Evolutionary conservation across 2,329 filamentous ascomycete genomes (phyloP), one percentile per base, ranked within the genome.

Genomic region (Beauveria rudraprayagi): DNA sequence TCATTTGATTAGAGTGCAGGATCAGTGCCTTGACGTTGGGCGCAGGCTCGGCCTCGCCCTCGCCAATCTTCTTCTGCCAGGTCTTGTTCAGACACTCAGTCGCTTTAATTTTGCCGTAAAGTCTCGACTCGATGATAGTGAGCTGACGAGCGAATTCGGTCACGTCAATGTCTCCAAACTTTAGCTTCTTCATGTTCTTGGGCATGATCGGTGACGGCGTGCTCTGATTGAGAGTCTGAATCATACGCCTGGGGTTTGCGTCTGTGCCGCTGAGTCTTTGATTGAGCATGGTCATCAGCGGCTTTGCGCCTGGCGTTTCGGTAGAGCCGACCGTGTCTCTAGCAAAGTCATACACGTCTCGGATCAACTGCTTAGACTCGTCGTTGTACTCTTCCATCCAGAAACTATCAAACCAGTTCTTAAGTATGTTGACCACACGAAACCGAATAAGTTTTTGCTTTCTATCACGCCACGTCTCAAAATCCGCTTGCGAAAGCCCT

Each of bases 101-200:
- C 0, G 93, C 90, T 73, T 93, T 93, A 73, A 99, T 96, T 77
- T 96, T 97, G 67, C 89, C 91, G 70, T 97, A 99, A 1, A 97
- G 81, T 64, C 89, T 89, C 2, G 92, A 96, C 74, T 99, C 94
- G 65, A 97, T 96, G 66, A 99, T 94, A 0, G 94, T 99, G 64
- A 99, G 81, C 74, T 99, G 94, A 53, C 94, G 87, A n/a, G 94
- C 94, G 74, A 99, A 97, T 71, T 99, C 94, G 0, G 89, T 90
- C 0, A 92, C 87, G 71, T 99, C 94, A 67, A 99, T 97, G 71
- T 99, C 94, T 61, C 97, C 78, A 77, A 99, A 97, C 75, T 97
- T 99, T 67, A 99, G 83, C 76, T 97, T 99, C 83, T 94, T 97
- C 92, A 99, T 96, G 73, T 97, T 97, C 82, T 96, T 97, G 1